Conservation (phyloP, 371 early-diverging fungal genomes). For the Mortierella polycephala region DNA sequence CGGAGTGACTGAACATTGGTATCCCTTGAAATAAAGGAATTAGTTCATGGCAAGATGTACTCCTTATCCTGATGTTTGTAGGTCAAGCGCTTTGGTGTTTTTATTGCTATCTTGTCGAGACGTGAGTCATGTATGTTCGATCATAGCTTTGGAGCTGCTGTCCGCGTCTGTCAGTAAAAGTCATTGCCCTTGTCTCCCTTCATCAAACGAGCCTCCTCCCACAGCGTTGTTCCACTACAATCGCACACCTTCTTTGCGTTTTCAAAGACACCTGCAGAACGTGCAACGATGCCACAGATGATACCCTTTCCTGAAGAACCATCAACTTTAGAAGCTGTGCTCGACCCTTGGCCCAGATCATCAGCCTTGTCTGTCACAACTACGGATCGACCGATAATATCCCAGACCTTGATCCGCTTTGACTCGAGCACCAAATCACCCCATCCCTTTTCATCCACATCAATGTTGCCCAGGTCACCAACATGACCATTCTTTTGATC, state of each 20-base stretch:
- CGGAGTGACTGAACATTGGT: too few species aligned
- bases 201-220: conserved; percentile 78
- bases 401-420: conserved; percentile 81
- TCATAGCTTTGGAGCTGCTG: neutral
- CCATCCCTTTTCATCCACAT: conserved; percentile 77
- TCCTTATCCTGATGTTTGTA: too few species aligned
- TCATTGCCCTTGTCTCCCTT: conserved; percentile 28
- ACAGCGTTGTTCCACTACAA: conserved; percentile 87
- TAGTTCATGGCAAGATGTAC: too few species aligned
- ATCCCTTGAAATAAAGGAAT: too few species aligned
- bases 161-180: conserved; percentile 36
- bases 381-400: conserved; percentile 89
- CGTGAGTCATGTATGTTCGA: neutral
- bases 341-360: conserved; percentile 60
- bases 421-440: conserved; percentile 81
- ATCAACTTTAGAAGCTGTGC: conserved; percentile 46
- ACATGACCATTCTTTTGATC: conserved; percentile 64
- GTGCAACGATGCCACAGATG: conserved; percentile 86
- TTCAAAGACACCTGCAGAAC: conserved; percentile 91
- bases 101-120: too few species aligned
- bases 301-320: conserved; percentile 75
- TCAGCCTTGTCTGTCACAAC: conserved; percentile 69
- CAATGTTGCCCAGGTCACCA: conserved; percentile 77
- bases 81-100: too few species aligned
- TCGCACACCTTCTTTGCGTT: conserved; percentile 90